Evolutionary conservation across 768 basidiomycete genomes (phyloP), one percentile per base, ranked within the genome.

Genomic region (Clitopilus hobsonii): DNA sequence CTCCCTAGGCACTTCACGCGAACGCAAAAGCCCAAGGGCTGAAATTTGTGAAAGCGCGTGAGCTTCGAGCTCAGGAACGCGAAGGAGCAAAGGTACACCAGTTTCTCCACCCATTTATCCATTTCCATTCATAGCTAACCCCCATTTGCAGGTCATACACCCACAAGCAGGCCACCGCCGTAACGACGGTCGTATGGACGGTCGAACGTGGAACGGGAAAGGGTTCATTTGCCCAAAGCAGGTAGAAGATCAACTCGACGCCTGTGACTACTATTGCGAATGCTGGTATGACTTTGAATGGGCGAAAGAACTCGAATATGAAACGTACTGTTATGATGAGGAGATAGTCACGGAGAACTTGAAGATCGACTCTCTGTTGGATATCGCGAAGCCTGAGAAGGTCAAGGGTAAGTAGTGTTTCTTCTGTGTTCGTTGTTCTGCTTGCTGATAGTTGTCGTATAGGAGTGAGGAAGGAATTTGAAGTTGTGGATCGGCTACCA

Each of bases 351-450:
- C 49, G 49, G 56, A 23, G 38, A 54, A 0, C 45, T 47, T 22
- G n/a, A 16, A 30, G 49, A 58, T 67, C n/a, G n/a, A n/a, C 20
- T 59, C 56, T 5, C 58, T 68, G 6, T 65, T 70, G 10, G 70
- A 69, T 38, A 68, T 71, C 10, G 70, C 70, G 1, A 61, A 61
- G n/a, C 69, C 66, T 1, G 67, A 67, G 1, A 73, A 70, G 54
- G 58, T 56, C 18, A 68, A 67, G 59, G 69, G 70, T 69, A 53
- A 38, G 53, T 27, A n/a, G n/a, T n/a, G n/a, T n/a, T n/a, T n/a
- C n/a, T n/a, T n/a, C n/a, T n/a, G n/a, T n/a, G n/a, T n/a, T n/a
- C n/a, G n/a, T n/a, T n/a, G n/a, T n/a, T n/a, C n/a, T n/a, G n/a
- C n/a, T n/a, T n/a, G n/a, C n/a, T n/a, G n/a, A n/a, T n/a, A n/a